These are phyloP conservation scores for Heimioporus retisporus DNA, from an alignment of 1,284 basidiomycete genomes.

Conservation along the genomic window DNA sequence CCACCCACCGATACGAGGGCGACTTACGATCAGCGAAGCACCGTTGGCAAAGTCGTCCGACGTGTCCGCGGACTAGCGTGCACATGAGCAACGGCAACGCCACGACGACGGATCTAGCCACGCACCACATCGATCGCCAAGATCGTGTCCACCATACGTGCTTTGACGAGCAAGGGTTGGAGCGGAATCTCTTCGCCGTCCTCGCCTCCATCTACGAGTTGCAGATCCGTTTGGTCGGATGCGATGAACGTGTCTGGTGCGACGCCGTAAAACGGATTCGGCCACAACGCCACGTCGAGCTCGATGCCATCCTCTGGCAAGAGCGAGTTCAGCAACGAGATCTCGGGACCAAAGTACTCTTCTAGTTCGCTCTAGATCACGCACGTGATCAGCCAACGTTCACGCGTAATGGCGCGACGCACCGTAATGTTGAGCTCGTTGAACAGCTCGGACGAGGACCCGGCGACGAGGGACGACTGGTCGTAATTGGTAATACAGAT, in stretches of 20 bases:
- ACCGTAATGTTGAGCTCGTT: constrained; percentile 48
- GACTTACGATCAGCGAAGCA: constrained; percentile 52
- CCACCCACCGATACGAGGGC: neutral
- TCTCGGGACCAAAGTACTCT: constrained; percentile 33
- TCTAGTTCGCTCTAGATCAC: constrained; percentile 20
- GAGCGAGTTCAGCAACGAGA: constrained; percentile 37
- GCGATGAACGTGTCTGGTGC: constrained; percentile 49
- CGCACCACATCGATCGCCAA: constrained; percentile 62
- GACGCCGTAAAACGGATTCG: constrained; percentile 58
- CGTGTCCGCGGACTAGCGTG: constrained; percentile 38
- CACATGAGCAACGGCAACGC: neutral
- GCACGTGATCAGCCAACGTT: neutral
- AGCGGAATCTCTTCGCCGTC: constrained; percentile 60
- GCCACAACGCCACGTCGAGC: constrained; percentile 40
- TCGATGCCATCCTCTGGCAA: constrained; percentile 38
- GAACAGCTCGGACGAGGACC: constrained; percentile 55
- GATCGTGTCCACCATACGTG: constrained; percentile 61
- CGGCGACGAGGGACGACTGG: constrained; percentile 53
- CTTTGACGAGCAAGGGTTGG: constrained; percentile 64
- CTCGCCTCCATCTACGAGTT: constrained; percentile 54
- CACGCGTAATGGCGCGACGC: constrained; percentile 14
- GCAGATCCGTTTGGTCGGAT: constrained; percentile 45
- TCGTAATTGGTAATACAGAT: constrained; percentile 62
- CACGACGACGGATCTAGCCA: neutral
- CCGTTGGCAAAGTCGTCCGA: constrained; percentile 51